Percentiles rank a stretch among this genome's conserved stretches.
These are phyloP conservation scores for Lodderomyces elongisporus DNA, from an alignment of 1,139 yeast species.

Conservation along the genomic window DNA sequence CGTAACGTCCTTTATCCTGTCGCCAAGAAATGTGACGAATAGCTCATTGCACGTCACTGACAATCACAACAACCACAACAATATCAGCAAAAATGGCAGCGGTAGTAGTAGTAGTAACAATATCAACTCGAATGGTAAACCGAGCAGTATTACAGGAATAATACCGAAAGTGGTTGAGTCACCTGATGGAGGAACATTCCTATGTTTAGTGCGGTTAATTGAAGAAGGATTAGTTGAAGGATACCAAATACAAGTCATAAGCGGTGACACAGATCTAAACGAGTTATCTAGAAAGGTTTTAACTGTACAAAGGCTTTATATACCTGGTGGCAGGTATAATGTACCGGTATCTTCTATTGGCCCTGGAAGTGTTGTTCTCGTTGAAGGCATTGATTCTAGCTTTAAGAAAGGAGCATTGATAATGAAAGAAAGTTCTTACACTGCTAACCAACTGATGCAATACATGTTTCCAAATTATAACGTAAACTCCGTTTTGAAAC, in stretches of 20 bases:
- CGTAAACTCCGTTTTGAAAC: slow-evolving; percentile 61
- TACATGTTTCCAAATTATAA: slow-evolving; percentile 43
- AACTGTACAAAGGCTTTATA: slow-evolving; percentile 44
- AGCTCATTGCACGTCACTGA: too few species aligned
- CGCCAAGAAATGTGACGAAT: slow-evolving; percentile 31
- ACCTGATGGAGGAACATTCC: slow-evolving; percentile 41
- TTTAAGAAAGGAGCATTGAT: slow-evolving; percentile 57
- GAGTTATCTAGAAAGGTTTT: slow-evolving; percentile 39
- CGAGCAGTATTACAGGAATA: slow-evolving; percentile 39
- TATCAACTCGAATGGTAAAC: neutral
- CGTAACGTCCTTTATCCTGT: slow-evolving; percentile 29
- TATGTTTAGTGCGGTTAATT: slow-evolving; percentile 56
- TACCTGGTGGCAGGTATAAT: slow-evolving; percentile 71
- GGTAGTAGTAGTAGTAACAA: too few species aligned
- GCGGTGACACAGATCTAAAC: slow-evolving; percentile 45
- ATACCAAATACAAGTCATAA: slow-evolving; percentile 49
- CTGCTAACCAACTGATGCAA: slow-evolving; percentile 12
- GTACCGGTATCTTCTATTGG: slow-evolving; percentile 50
- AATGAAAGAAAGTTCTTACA: slow-evolving; percentile 11
- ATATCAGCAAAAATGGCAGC: slow-evolving; percentile 1
- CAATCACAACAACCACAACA: neutral
- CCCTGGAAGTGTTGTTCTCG: slow-evolving; percentile 62
- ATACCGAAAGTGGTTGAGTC: slow-evolving; percentile 59
- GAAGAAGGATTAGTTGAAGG: slow-evolving; percentile 55
- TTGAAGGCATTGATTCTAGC: slow-evolving; percentile 57